These are phyloP conservation scores for Scalesia atractyloides DNA, from an alignment of 129 eudicot species.

Conservation along the genomic window DNA sequence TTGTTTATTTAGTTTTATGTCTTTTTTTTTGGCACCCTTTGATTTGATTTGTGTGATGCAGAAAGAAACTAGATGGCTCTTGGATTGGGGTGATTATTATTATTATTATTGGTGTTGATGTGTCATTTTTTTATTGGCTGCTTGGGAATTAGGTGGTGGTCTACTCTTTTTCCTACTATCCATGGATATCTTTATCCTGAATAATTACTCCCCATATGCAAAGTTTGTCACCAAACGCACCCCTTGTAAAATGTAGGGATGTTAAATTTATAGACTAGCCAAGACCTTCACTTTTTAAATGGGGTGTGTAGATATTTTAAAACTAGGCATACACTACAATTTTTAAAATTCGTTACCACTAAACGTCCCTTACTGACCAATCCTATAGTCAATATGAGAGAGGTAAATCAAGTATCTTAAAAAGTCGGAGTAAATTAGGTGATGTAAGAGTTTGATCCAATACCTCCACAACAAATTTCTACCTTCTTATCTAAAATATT, in stretches of 20 bases:
- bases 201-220: background rate
- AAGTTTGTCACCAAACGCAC: slow-evolving; percentile 16
- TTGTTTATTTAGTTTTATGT: background rate
- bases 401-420: too few species aligned
- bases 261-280: too few species aligned
- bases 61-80: slow-evolving; percentile 33
- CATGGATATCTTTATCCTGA: slow-evolving; percentile 8
- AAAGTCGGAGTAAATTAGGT: too few species aligned
- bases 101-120: slow-evolving; percentile 47
- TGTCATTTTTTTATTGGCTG: slow-evolving; percentile 44
- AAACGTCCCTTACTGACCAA: too few species aligned
- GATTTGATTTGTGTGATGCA: slow-evolving; percentile 41
- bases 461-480: too few species aligned
- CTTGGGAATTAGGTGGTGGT: slow-evolving; percentile 1
- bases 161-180: background rate
- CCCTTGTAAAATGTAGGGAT: background rate
- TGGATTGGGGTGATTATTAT: slow-evolving; percentile 40
- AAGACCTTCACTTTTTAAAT: background rate
- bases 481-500: too few species aligned
- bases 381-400: too few species aligned
- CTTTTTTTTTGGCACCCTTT: slow-evolving; percentile 10
- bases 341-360: too few species aligned
- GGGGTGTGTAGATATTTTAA: too few species aligned
- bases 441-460: too few species aligned
- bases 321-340: too few species aligned